Conservation (phyloP, 306 rosid species). For the Cotoneaster glaucophyllus region DNA sequence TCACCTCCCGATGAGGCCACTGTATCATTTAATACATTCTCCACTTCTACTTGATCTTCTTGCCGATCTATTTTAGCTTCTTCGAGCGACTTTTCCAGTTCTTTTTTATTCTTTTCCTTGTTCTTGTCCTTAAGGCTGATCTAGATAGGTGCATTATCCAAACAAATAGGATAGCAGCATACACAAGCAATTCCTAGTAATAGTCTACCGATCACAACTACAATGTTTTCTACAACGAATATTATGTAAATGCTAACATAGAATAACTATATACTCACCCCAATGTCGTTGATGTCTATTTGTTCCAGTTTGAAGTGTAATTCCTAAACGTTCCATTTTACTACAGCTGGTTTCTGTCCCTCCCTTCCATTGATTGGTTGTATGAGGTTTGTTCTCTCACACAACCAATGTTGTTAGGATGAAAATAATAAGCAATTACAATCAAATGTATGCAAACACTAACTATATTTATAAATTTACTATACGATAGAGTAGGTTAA, state of each 20-base stretch:
- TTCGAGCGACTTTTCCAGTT: background rate
- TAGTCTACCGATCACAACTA: background rate
- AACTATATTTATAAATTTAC: background rate
- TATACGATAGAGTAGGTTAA: too few species aligned
- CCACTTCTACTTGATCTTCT: background rate
- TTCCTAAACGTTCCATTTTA: background rate
- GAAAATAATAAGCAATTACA: background rate
- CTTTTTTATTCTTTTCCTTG: background rate
- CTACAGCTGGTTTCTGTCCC: background rate
- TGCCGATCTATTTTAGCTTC: background rate
- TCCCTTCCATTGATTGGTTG: conserved; percentile 4
- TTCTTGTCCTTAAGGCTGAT: background rate
- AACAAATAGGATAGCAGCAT: too few species aligned
- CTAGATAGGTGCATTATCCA: background rate
- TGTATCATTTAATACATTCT: background rate
- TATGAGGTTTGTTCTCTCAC: background rate
- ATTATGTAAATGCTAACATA: too few species aligned
- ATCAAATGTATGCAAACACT: background rate
- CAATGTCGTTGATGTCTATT: background rate
- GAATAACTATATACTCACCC: background rate
- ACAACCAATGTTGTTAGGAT: background rate
- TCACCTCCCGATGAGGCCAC: background rate
- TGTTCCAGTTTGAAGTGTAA: background rate
- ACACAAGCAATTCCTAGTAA: too few species aligned
- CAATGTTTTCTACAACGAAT: background rate